Percentiles rank a stretch among this genome's conserved stretches.
phyloP scores from a whole-genome alignment of 106 monocot species.

The Dendrobium catenatum region DNA sequence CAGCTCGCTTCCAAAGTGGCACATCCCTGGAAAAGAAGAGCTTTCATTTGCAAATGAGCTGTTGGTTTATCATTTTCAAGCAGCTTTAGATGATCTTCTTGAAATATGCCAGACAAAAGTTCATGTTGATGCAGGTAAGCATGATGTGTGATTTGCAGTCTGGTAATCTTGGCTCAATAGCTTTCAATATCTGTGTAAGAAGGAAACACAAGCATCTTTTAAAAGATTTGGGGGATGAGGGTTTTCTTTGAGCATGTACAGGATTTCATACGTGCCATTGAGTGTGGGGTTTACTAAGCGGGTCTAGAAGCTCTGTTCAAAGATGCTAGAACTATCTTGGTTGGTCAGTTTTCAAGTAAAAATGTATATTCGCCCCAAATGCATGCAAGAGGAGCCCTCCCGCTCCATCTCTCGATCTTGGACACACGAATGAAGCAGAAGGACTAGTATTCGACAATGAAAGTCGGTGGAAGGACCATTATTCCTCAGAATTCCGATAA shows the following conservation, averaged over 20 bases:
- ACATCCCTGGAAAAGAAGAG: constrained; percentile 67
- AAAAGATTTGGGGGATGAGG: neutral
- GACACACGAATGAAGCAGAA: too few species aligned
- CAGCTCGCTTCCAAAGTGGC: constrained; percentile 64
- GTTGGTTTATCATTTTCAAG: constrained; percentile 60
- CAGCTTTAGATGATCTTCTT: constrained; percentile 70
- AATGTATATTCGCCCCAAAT: neutral
- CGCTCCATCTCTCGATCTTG: too few species aligned
- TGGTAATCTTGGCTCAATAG: neutral
- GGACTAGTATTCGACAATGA: too few species aligned
- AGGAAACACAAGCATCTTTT: neutral
- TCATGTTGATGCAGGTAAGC: constrained; percentile 70
- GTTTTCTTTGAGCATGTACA: neutral
- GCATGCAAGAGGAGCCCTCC: too few species aligned
- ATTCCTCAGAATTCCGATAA: too few species aligned
- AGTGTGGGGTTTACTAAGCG: neutral
- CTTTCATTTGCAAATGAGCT: constrained; percentile 86
- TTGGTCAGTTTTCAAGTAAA: neutral
- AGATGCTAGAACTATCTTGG: neutral
- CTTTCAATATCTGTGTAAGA: neutral
- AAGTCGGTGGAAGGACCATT: too few species aligned
- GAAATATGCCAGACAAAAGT: constrained; percentile 58
- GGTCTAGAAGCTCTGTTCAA: neutral
- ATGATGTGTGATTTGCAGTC: neutral
- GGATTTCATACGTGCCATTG: neutral